Conservation (phyloP, 768 basidiomycete genomes). For the Tulasnella sp. region DNA sequence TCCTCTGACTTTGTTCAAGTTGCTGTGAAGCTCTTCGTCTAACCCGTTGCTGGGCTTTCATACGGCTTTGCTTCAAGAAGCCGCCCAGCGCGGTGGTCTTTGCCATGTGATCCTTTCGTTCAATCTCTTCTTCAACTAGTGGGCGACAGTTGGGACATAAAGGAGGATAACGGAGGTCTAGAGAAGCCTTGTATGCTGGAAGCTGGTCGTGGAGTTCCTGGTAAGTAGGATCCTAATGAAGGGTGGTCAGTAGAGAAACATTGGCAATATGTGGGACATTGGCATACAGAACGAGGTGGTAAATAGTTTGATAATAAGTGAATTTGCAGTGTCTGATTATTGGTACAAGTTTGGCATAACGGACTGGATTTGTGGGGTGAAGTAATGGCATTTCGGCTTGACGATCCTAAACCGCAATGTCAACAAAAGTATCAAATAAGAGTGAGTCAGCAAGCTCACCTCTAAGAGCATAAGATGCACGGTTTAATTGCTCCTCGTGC, state of each 20-base stretch:
- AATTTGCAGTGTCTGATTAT: constrained; percentile 80
- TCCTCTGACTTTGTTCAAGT: constrained; percentile 31
- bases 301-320: constrained; percentile 85
- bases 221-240: constrained; percentile 57
- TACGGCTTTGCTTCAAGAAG: constrained; percentile 47
- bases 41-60: constrained; percentile 39
- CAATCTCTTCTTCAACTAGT: constrained; percentile 69
- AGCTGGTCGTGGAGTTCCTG: constrained; percentile 46
- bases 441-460: constrained; percentile 33
- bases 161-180: constrained; percentile 75
- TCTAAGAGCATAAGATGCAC: constrained; percentile 53
- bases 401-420: constrained; percentile 58
- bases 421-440: constrained; percentile 5
- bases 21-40: constrained; percentile 35
- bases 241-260: constrained; percentile 5
- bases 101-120: constrained; percentile 68
- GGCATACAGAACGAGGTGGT: constrained; percentile 57
- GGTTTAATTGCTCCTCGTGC: constrained; percentile 66
- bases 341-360: constrained; percentile 81
- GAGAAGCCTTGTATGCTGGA: constrained; percentile 56
- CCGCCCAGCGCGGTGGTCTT: constrained; percentile 60
- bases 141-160: constrained; percentile 67
- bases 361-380: constrained; percentile 29
- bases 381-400: constrained; percentile 48
- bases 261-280: neutral